Conservation (phyloP, 768 basidiomycete species). For the Trametes elegans region DNA sequence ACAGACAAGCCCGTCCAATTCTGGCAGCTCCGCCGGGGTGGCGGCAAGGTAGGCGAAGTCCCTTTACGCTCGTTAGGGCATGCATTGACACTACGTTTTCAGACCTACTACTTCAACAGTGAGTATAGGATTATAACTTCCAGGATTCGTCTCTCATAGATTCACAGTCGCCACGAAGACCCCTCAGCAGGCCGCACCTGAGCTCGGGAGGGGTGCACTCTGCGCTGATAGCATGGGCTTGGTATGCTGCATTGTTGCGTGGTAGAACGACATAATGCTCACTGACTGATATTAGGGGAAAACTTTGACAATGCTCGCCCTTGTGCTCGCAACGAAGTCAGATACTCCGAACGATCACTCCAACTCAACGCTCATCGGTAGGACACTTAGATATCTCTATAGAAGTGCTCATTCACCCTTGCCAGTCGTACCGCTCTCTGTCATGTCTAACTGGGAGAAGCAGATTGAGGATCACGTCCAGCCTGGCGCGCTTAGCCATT, state of each 20-base stretch:
- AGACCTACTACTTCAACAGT: conserved; percentile 42
- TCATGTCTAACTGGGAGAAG: conserved; percentile 87
- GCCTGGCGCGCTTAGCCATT: conserved; percentile 48
- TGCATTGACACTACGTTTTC: background rate
- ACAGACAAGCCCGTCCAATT: conserved; percentile 82
- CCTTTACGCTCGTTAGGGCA: no score
- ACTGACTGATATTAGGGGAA: conserved; percentile 56
- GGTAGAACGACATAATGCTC: background rate
- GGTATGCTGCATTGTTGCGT: conserved; percentile 30
- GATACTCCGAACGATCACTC: conserved; percentile 57
- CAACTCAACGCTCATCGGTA: conserved; percentile 79
- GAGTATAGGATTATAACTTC: background rate
- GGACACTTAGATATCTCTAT: conserved; percentile 21
- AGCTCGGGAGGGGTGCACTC: conserved; percentile 80
- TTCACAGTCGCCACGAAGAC: conserved; percentile 74
- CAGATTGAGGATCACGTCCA: conserved; percentile 75
- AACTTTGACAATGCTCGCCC: conserved; percentile 83
- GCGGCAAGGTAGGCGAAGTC: conserved; percentile 46
- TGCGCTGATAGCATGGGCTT: conserved; percentile 90
- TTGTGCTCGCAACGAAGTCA: conserved; percentile 74
- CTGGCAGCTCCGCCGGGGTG: conserved; percentile 70
- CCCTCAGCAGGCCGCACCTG: conserved; percentile 62
- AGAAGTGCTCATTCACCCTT: background rate
- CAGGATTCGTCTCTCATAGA: background rate
- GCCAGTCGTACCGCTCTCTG: conserved; percentile 76